Evolutionary conservation across 306 rosid genomes (phyloP).

Genomic region (Dryas alaskensis): DNA sequence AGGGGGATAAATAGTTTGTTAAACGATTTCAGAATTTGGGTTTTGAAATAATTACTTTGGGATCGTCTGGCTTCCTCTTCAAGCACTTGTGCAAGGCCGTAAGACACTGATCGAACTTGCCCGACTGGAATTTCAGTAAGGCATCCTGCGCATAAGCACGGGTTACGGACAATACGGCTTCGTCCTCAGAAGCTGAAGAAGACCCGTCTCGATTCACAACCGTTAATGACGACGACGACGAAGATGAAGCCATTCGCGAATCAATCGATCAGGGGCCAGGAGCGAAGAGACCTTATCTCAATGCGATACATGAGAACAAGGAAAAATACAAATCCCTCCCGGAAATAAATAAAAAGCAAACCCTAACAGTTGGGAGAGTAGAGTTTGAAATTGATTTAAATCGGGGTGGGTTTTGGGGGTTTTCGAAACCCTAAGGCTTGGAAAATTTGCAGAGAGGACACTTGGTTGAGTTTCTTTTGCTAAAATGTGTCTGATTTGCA

Average conservation of each 20-base stretch:
- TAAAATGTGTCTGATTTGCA: slow-evolving; percentile 20
- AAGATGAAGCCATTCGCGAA: slow-evolving; percentile 59
- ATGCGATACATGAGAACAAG: neutral
- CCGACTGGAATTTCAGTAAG: slow-evolving; percentile 74
- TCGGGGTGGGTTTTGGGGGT: slow-evolving; percentile 15
- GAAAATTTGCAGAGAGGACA: slow-evolving; percentile 23
- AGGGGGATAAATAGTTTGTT: too few species aligned
- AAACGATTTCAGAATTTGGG: too few species aligned
- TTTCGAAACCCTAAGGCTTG: slow-evolving; percentile 33
- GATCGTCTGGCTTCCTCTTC: slow-evolving; percentile 75
- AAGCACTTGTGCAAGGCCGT: slow-evolving; percentile 71
- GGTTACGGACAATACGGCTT: slow-evolving; percentile 48
- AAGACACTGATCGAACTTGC: slow-evolving; percentile 70
- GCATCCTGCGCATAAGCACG: slow-evolving; percentile 81
- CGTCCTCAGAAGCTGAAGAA: slow-evolving; percentile 53
- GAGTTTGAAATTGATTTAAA: neutral
- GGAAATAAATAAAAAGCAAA: slow-evolving; percentile 1
- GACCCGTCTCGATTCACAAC: slow-evolving; percentile 60
- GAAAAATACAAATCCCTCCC: slow-evolving; percentile 7
- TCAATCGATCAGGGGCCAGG: slow-evolving; percentile 50
- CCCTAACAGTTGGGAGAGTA: slow-evolving; percentile 10
- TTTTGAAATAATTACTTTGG: slow-evolving; percentile 53
- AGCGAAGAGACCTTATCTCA: slow-evolving; percentile 23
- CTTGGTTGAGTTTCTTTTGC: slow-evolving; percentile 15
- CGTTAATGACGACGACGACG: slow-evolving; percentile 38